Base-by-base conservation (phyloP, 2,329 filamentous ascomycete genomes). In the Penicillium frequentans region DNA sequence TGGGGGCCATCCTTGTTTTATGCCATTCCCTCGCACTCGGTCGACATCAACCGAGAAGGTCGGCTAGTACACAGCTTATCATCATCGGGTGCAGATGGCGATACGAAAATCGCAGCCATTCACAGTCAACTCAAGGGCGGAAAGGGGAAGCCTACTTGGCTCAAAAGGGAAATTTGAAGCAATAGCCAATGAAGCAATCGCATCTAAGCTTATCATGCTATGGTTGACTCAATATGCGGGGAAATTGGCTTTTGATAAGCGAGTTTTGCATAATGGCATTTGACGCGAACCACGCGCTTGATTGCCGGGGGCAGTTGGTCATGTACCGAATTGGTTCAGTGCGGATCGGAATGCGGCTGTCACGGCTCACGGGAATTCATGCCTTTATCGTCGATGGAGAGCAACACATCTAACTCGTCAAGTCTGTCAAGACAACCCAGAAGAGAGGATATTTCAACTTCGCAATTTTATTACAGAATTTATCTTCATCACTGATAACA, bases 161-260 rank as follows among this genome's bases (percentile, higher is more conserved):
- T 54, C 13, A 48, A 64, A 61, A 23, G 52, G 62, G 62, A 64
- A 64, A 56, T 57, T 64, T 63, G 52, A 59, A 56, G 62, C 62
- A 62, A 56, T 42, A 19, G 31, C 62, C 60, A 59, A 60, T 65
- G 31, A 57, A 5, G 3, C 9, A 27, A 23, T 14, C 10, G 7
- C 8, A 35, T 27, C 13, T 24, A 45, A 55, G 54, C 52, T 55
- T 61, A 61, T 61, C 56, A 49, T 35, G 10, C 1, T 31, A 23
- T 24, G 23, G 23, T 14, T 13, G 43, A 16, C 27, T n/a, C 14
- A 21, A 42, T 51, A 56, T 56, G 56, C 56, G 61, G 61, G 56
- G 56, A 47, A 61, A 49, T 54, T 49, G 19, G 11, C 39, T 44
- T 33, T 21, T 31, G 43, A 52, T 50, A 52, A 37, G 39, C 37